Evolutionary conservation across 495 filamentous ascomycete genomes (phyloP).

Genomic region (Acidomyces sp.): DNA sequence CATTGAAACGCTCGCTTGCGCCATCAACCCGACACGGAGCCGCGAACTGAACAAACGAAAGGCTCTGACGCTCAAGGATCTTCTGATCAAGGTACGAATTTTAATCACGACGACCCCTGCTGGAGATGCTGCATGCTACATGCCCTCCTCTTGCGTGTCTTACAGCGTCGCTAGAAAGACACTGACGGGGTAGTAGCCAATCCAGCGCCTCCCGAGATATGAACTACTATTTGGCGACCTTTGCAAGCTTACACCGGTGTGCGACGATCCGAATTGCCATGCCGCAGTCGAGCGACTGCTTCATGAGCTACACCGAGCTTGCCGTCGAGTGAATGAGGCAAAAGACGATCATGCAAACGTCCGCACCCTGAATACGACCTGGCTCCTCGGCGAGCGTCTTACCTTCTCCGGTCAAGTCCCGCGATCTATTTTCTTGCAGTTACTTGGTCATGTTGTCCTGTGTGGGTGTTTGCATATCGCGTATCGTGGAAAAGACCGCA

Average conservation of each 20-base stretch:
- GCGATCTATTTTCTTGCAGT: slow-evolving; percentile 39
- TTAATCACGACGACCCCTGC: neutral
- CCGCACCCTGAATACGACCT: slow-evolving; percentile 50
- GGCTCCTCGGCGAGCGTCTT: slow-evolving; percentile 67
- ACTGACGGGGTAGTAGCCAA: no score
- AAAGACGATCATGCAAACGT: slow-evolving; percentile 35
- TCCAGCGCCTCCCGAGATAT: slow-evolving; percentile 89
- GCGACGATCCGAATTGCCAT: slow-evolving; percentile 70
- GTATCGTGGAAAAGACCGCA: slow-evolving; percentile 54
- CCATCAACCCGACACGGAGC: slow-evolving; percentile 56
- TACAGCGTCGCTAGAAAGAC: no score
- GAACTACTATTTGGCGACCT: slow-evolving; percentile 76
- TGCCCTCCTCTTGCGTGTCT: no score
- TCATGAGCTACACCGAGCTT: slow-evolving; percentile 54
- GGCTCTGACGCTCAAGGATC: slow-evolving; percentile 65
- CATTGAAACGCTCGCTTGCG: slow-evolving; percentile 70
- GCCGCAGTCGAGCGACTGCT: slow-evolving; percentile 64
- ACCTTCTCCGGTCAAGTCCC: slow-evolving; percentile 57
- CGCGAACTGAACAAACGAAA: slow-evolving; percentile 51
- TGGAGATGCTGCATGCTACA: neutral
- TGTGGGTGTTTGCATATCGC: slow-evolving; percentile 82
- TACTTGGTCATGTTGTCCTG: slow-evolving; percentile 67
- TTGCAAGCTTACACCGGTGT: slow-evolving; percentile 63
- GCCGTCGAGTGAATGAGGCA: slow-evolving; percentile 63
- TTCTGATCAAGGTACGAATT: slow-evolving; percentile 69